Base-by-base conservation (phyloP, 805 yeast species). In the Lipomyces starkeyi region DNA sequence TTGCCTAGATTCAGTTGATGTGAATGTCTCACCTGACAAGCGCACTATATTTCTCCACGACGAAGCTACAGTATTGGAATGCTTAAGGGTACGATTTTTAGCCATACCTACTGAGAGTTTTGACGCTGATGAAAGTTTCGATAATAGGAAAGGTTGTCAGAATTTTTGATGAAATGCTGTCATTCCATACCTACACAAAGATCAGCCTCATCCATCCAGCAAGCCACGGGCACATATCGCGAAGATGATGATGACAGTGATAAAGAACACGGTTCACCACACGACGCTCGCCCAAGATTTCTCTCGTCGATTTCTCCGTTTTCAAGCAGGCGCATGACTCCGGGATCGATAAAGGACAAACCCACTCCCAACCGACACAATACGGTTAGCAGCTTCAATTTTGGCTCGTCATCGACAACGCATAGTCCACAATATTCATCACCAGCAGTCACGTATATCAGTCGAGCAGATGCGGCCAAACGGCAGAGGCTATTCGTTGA, bases 21-120 rank as follows among this genome's bases (percentile, higher is more conserved):
- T 95, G 22, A 95, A 95, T 77, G 90, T 95, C 0, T 88, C 97
- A 0, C 98, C 99, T 0, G 98, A 95, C 76, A 95, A 95, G 76
- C 82, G 94, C 62, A 85, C 87, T 1, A 82, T 93, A 1, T 75
- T 91, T 73, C 75, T 93, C 1, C 92, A 88, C 67, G 82, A 87
- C 69, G 98, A 93, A 76, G 76, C 78, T 2, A 76, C 79, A n/a
- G 76, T 93, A 1, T 72, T 90, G 3, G 90, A 88, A 43, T 78
- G 79, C 1, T 70, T 94, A 4, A 65, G 53, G 27, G 66, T 59
- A 58, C 17, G 40, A 53, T 54, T 35, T n/a, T 34, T 32, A 11
- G 11, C 8, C 5, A 43, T n/a, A 13, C 40, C 5, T 20, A 7
- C 32, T 1, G 20, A 17, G 3, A n/a, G 17, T 8, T 47, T 55